Base-by-base conservation (phyloP, 2,329 filamentous ascomycete genomes). In the Colletotrichum godetiae region DNA sequence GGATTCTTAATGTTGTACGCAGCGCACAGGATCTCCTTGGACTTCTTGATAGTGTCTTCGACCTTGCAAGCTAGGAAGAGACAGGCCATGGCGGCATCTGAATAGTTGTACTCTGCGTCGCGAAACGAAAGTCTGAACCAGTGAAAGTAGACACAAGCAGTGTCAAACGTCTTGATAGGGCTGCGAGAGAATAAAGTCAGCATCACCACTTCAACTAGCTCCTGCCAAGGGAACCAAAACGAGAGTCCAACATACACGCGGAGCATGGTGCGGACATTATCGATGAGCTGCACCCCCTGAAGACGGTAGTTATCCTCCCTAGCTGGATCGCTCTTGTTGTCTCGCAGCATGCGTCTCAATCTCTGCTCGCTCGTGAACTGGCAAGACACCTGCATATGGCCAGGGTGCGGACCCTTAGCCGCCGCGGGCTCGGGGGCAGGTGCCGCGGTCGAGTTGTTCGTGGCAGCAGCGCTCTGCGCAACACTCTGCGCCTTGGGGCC, bases 11-110 rank as follows among this genome's bases (percentile, higher is more conserved):
- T 85, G 79, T 98, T 98, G 83, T 96, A 95, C 29, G 94, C 93
- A 1, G 95, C 95, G 72, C 95, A 97, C 19, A 98, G 87, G 74
- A 99, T 97, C 75, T 99, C 97, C 71, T 91, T 92, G 4, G 95
- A 97, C 86, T 98, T 98, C 85, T 99, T 99, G 76, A 98, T 90
- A 0, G 97, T 99, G 82, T 99, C 97, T 83, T 99, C 97, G 58
- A 97, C 95, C 85, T 99, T 99, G 87, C 96, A 98, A 2, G 95
- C 95, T 3, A 95, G 94, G 79, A 98, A 96, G 10, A 99, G 86
- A 29, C 95, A 93, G 1, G 97, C 95, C 7, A 97, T 90, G 0
- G 96, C 95, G 1, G 95, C 95, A 80, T 98, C 96, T 82, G 94
- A 84, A 76, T 92, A 95, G 81, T 93, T 94, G 82, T 97, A 98